These are phyloP conservation scores for Conticribra guillardii DNA, from an alignment of 108 stramenopile species.

Conservation along the genomic window DNA sequence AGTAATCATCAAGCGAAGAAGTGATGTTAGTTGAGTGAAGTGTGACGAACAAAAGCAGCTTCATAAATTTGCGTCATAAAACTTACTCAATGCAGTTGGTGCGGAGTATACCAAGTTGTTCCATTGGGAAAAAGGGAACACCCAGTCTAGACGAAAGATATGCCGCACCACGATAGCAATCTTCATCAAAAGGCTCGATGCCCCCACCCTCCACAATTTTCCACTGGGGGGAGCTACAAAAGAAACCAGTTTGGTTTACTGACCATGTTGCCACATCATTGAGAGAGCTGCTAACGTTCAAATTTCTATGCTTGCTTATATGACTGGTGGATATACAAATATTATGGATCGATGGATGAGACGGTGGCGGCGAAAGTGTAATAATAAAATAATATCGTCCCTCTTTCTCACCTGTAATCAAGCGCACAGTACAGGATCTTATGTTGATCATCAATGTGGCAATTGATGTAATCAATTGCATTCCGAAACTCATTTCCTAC, in stretches of 20 bases:
- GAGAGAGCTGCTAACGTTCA: slow-evolving; percentile 86
- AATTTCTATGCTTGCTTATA: slow-evolving; percentile 85
- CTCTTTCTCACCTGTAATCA: too few relatives aligned
- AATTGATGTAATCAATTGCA: slow-evolving; percentile 95
- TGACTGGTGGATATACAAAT: too few relatives aligned
- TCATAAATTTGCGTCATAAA: too few relatives aligned
- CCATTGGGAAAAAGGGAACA: slow-evolving; percentile 88
- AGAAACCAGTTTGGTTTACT: slow-evolving; percentile 94
- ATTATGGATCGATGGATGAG: too few relatives aligned
- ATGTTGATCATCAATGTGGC: slow-evolving; percentile 85
- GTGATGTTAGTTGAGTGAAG: too few relatives aligned
- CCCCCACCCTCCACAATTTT: slow-evolving; percentile 77
- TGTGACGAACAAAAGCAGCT: too few relatives aligned
- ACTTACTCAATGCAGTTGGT: slow-evolving; percentile 99
- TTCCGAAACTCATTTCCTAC: slow-evolving; percentile 94
- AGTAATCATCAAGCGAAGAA: too few relatives aligned
- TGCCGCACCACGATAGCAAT: slow-evolving; percentile 35
- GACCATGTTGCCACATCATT: slow-evolving; percentile 95
- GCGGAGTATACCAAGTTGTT: slow-evolving; percentile 94
- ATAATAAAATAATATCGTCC: too few relatives aligned
- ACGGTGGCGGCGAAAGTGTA: too few relatives aligned
- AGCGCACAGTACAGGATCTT: slow-evolving; percentile 87
- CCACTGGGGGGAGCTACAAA: slow-evolving; percentile 88
- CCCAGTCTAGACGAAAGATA: slow-evolving; percentile 67
- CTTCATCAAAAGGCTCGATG: slow-evolving; percentile 77